Evolutionary conservation across 2,329 filamentous ascomycete genomes (phyloP), one percentile per base, ranked within the genome.

Genomic region (Aspergillus pseudoglaucus): DNA sequence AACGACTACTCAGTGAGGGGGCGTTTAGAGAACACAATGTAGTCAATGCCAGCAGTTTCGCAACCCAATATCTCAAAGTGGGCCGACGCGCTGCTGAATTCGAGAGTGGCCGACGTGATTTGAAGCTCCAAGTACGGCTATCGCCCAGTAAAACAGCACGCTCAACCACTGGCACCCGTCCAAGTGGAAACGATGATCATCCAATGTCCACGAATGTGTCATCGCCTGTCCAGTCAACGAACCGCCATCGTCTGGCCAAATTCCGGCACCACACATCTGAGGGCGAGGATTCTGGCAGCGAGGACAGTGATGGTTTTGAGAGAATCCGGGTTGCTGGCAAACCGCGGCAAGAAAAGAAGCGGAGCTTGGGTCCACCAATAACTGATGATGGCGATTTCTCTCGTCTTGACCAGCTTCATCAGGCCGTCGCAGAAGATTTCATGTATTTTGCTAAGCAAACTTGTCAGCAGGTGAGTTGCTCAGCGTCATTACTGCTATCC

Each of bases 11-110:
- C 6, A 79, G 79, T 4, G 87, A 94, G 59, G 84, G 85, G 40
- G 88, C 84, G 5, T 71, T 98, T 22, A 68, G 65, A 12, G 89
- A 96, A 67, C 72, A 84, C 30, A 87, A 88, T 60, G 72, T 80
- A 44, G 72, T 82, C 47, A 87, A 84, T 62, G 72, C 70, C 39
- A 73, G 72, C 42, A 80, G 81, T 4, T 90, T 95, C 63, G 80
- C 88, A 1, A 80, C 82, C 46, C 82, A 87, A 55, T 95, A 96
- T 62, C 55, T 73, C 43, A 61, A 65, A 44, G 53, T 67, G 35
- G 71, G 73, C 41, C 62, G 65, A n/a, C 74, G 72, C 35, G 70
- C 70, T 46, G 59, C 65, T 14, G 71, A 77, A 14, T 82, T 77
- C 54, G 61, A 67, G 17, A 58, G 56, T 44, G 73, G 75, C 12